phyloP scores from a whole-genome alignment of 108 stramenopile species.

The Schizochytrium sp. region DNA sequence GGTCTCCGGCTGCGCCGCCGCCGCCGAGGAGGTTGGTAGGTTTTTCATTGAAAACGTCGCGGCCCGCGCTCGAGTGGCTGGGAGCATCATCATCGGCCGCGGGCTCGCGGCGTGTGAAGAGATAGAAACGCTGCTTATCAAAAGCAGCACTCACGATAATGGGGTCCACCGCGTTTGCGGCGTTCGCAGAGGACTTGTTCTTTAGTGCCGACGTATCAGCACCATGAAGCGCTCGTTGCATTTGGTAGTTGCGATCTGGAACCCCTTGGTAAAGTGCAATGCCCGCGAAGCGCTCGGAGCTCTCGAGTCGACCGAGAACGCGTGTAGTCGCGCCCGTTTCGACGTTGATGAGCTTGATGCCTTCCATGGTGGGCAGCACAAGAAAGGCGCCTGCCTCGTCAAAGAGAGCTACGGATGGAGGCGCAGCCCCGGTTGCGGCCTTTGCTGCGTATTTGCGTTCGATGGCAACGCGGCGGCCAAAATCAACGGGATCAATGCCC shows the following conservation, averaged over 20 bases:
- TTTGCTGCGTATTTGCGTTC: not conserved
- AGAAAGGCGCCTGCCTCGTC: constrained; percentile 77
- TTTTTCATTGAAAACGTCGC: constrained; percentile 88
- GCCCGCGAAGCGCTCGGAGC: constrained; percentile 68
- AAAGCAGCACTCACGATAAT: constrained; percentile 69
- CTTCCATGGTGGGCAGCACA: constrained; percentile 72
- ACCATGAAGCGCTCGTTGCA: constrained; percentile 53
- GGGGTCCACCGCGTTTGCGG: constrained; percentile 47
- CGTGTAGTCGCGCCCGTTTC: constrained; percentile 59
- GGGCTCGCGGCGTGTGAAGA: constrained; percentile 78
- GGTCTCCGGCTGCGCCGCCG: not conserved
- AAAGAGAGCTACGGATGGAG: constrained; percentile 50
- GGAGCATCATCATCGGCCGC: constrained; percentile 33
- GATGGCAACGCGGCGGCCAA: not conserved
- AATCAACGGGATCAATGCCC: constrained; percentile 20
- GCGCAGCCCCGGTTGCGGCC: constrained; percentile 22
- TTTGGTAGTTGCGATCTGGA: constrained; percentile 78
- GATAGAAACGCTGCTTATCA: constrained; percentile 78
- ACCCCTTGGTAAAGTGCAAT: constrained; percentile 73
- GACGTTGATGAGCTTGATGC: constrained; percentile 81
- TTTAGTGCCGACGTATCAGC: not conserved
- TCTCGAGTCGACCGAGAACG: constrained; percentile 74
- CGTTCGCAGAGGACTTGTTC: not conserved
- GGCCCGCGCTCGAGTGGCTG: constrained; percentile 24
- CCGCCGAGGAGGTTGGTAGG: not conserved